These are phyloP conservation scores for Aspergillus taichungensis DNA, from an alignment of 495 filamentous ascomycete species.

Conservation along the genomic window DNA sequence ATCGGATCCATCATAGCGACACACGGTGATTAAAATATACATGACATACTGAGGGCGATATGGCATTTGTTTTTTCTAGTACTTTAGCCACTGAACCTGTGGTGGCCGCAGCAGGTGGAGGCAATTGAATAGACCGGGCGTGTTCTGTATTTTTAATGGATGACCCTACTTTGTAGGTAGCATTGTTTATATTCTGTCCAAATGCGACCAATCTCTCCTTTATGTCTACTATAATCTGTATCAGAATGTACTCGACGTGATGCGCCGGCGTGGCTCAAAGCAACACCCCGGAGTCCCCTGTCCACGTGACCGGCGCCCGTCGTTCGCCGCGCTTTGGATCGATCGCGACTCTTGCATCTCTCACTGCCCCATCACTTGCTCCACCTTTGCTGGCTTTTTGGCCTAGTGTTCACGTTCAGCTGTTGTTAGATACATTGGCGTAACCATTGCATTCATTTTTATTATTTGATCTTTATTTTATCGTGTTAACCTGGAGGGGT, in stretches of 20 bases:
- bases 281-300: background rate
- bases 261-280: too few species aligned
- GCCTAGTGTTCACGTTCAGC: too few species aligned
- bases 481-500: background rate
- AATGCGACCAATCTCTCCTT: conserved; percentile 10
- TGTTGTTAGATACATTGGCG: too few species aligned
- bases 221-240: background rate
- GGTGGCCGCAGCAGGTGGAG: background rate
- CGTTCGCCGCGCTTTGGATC: too few species aligned
- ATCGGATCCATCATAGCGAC: conserved; percentile 1
- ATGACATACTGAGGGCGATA: background rate
- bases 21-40: too few species aligned
- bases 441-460: background rate
- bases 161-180: conserved; percentile 10
- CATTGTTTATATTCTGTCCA: background rate
- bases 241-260: background rate
- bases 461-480: background rate
- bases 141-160: conserved; percentile 19
- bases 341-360: too few species aligned
- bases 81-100: background rate
- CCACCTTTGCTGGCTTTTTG: too few species aligned
- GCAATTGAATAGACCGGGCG: conserved; percentile 11
- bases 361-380: too few species aligned
- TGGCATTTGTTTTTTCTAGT: background rate
- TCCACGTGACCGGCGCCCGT: background rate